Percentiles rank a stretch among this genome's conserved stretches.
phyloP scores from a whole-genome alignment of 2,329 filamentous ascomycete genomes.

The Fusarium pilosicola region DNA sequence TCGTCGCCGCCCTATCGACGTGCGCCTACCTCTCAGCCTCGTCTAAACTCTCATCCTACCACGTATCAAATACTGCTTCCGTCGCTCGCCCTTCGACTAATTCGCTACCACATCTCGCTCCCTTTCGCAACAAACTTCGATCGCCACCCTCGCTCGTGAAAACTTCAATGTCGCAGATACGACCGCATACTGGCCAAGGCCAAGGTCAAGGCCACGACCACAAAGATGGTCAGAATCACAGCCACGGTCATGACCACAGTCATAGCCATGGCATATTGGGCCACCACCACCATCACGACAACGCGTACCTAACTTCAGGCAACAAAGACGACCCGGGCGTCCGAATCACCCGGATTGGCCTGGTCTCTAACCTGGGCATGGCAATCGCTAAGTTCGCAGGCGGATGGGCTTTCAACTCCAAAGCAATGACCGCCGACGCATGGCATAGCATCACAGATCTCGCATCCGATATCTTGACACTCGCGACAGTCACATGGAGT shows the following conservation, averaged over 20 bases:
- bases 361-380: constrained; percentile 90
- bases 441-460: constrained; percentile 96
- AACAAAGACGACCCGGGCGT: constrained; percentile 78
- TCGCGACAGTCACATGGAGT: constrained; percentile 94
- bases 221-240: constrained; percentile 37
- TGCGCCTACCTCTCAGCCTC: constrained; percentile 40
- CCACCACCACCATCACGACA: constrained; percentile 87
- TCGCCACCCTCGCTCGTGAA: constrained; percentile 41
- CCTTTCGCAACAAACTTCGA: constrained; percentile 36
- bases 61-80: constrained; percentile 33
- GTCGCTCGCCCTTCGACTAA: constrained; percentile 26
- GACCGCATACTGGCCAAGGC: constrained; percentile 43
- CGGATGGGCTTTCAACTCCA: constrained; percentile 94
- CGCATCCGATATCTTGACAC: constrained; percentile 91
- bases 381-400: constrained; percentile 91
- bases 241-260: constrained; percentile 36
- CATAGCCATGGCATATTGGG: constrained; percentile 40
- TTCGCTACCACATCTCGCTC: constrained; percentile 37
- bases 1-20: constrained; percentile 41
- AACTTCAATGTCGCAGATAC: constrained; percentile 47
- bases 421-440: constrained; percentile 91
- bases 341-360: constrained; percentile 66
- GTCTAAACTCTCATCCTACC: constrained; percentile 29
- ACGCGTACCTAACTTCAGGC: constrained; percentile 91
- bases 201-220: constrained; percentile 33